Evolutionary conservation across 2,329 filamentous ascomycete species (phyloP).

Genomic region (Magnaporthiopsis poae): DNA sequence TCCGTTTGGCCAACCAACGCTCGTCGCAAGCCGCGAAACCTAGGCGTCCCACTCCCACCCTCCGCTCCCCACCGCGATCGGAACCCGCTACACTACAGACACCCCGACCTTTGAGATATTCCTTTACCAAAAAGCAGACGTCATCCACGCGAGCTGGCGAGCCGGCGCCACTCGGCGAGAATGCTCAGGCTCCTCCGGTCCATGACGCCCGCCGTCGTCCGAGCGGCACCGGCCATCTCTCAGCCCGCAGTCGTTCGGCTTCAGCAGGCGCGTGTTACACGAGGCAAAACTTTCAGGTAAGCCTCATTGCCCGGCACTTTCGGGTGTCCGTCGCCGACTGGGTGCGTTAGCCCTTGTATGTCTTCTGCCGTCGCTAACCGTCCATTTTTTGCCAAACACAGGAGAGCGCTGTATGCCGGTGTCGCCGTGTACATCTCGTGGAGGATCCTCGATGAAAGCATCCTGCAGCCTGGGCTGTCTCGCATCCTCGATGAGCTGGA

Average conservation of each 20-base stretch:
- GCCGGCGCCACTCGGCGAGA: neutral
- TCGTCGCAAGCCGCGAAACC: neutral
- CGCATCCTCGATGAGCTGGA: neutral
- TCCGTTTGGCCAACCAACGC: neutral
- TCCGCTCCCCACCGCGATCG: neutral
- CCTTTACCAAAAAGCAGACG: neutral
- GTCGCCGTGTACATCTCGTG: neutral
- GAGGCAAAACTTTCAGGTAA: neutral
- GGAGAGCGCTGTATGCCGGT: neutral
- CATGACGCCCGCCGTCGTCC: neutral
- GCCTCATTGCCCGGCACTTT: neutral
- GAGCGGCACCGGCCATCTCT: neutral
- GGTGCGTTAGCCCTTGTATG: neutral
- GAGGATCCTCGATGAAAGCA: neutral
- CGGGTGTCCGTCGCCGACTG: neutral
- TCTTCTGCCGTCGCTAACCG: neutral
- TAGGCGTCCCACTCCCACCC: too few species aligned
- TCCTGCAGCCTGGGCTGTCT: neutral
- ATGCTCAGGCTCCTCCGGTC: neutral
- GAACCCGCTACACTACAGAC: neutral
- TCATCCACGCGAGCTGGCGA: neutral
- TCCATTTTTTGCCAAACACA: neutral
- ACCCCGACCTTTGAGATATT: neutral
- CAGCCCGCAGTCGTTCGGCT: neutral
- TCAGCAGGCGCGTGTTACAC: neutral